Percentiles rank a stretch among this genome's conserved stretches.
Conservation (phyloP, 1,284 basidiomycete species). For the Grifola frondosa region DNA sequence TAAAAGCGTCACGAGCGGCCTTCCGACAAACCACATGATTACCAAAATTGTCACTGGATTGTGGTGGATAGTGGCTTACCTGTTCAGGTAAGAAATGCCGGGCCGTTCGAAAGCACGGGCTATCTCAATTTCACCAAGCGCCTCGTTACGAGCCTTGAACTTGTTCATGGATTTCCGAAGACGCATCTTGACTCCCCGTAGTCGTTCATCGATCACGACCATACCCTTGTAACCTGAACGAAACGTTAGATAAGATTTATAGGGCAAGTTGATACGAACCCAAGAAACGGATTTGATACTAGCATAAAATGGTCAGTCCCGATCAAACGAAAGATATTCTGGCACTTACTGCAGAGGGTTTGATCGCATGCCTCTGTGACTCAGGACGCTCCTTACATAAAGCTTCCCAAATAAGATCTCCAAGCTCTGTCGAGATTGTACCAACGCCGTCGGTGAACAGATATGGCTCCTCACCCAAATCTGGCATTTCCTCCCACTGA, state of each 20-base stretch:
- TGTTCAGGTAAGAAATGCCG: conserved; percentile 60
- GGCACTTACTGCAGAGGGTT: conserved; percentile 59
- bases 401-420: conserved; percentile 54
- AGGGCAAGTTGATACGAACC: conserved; percentile 32
- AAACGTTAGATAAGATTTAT: not conserved
- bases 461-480: conserved; percentile 46
- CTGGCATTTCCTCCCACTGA: conserved; percentile 61
- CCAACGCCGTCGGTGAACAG: conserved; percentile 77
- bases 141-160: conserved; percentile 51
- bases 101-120: conserved; percentile 59
- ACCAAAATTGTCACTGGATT: not conserved
- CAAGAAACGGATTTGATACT: conserved; percentile 78
- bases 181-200: conserved; percentile 59
- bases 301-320: conserved; percentile 2
- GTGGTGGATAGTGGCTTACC: conserved; percentile 37
- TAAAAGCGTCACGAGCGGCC: conserved; percentile 68
- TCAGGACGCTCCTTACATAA: conserved; percentile 46
- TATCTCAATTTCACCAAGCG: conserved; percentile 65
- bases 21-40: conserved; percentile 25
- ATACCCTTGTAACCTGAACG: conserved; percentile 63
- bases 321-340: not conserved
- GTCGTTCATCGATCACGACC: conserved; percentile 56
- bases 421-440: conserved; percentile 64
- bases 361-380: conserved; percentile 28
- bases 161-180: conserved; percentile 73